Percentiles rank a stretch among this genome's conserved stretches.
Conservation (phyloP, 2,329 filamentous ascomycete species). For the Fusarium sp. region DNA sequence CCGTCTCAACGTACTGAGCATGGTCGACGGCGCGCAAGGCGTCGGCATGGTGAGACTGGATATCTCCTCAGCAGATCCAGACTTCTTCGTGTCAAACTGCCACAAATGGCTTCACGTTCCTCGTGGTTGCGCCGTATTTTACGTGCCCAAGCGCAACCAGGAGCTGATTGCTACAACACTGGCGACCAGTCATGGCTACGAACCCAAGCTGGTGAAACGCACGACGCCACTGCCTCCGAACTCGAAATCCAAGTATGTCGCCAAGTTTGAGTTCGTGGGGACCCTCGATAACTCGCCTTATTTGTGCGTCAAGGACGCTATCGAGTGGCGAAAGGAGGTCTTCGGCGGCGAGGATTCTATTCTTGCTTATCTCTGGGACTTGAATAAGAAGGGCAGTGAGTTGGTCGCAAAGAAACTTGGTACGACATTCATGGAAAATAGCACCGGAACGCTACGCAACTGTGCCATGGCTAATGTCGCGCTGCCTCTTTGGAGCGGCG, state of each 20-base stretch:
- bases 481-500: conserved; percentile 71
- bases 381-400: conserved; percentile 76
- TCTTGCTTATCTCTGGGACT: conserved; percentile 70
- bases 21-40: conserved; percentile 89
- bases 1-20: conserved; percentile 77
- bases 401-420: conserved; percentile 74
- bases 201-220: conserved; percentile 58
- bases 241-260: conserved; percentile 73
- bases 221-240: conserved; percentile 61
- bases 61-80: conserved; percentile 76
- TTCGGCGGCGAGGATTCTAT: conserved; percentile 83
- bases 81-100: conserved; percentile 90
- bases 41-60: conserved; percentile 84
- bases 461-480: conserved; percentile 82
- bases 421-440: conserved; percentile 81
- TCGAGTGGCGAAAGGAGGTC: conserved; percentile 77
- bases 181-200: conserved; percentile 86
- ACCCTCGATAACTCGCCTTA: conserved; percentile 82
- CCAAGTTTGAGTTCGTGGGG: conserved; percentile 82
- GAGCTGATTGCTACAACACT: conserved; percentile 79
- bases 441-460: conserved; percentile 70
- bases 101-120: conserved; percentile 93
- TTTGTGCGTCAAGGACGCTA: conserved; percentile 78
- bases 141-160: conserved; percentile 85
- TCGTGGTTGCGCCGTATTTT: conserved; percentile 84